Evolutionary conservation across 768 basidiomycete genomes (phyloP).

Genomic region (Suillus subalutaceus): DNA sequence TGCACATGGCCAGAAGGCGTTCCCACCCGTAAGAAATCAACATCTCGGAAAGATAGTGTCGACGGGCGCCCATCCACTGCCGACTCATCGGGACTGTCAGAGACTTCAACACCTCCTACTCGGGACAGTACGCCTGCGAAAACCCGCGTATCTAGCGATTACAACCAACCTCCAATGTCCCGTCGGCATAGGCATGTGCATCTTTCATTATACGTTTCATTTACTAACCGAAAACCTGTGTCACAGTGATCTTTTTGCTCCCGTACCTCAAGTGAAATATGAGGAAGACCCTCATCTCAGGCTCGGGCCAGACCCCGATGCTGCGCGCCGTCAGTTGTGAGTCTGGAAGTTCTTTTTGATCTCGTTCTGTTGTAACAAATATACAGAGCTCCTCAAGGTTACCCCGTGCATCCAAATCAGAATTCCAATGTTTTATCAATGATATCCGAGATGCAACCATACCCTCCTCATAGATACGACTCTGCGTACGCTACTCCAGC

Average conservation of each 20-base stretch:
- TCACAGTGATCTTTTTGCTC: constrained; percentile 3
- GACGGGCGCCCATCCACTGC: constrained; percentile 74
- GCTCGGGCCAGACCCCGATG: constrained; percentile 46
- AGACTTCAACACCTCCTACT: constrained; percentile 72
- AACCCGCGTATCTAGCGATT: constrained; percentile 48
- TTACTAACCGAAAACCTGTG: constrained; percentile 7
- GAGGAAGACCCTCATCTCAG: constrained; percentile 7
- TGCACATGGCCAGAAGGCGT: constrained; percentile 86
- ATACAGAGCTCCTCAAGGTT: constrained; percentile 46
- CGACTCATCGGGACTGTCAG: constrained; percentile 73
- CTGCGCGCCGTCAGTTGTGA: constrained; percentile 50
- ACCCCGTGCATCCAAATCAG: constrained; percentile 45
- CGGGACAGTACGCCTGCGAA: constrained; percentile 64
- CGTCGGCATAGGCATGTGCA: constrained; percentile 43
- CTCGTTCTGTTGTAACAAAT: constrained; percentile 19
- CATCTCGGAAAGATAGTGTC: constrained; percentile 56
- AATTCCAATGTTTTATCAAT: constrained; percentile 51
- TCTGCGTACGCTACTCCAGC: constrained; percentile 43
- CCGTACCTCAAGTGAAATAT: constrained; percentile 2
- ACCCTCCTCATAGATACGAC: constrained; percentile 59
- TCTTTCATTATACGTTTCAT: constrained; percentile 3
- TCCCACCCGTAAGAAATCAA: constrained; percentile 69
- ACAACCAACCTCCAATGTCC: constrained; percentile 38
- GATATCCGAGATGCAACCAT: constrained; percentile 60
- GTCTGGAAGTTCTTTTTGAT: constrained; percentile 23